These are phyloP conservation scores for Smithsoniella earleae DNA, from an alignment of 163 green algal genomes.

Conservation along the genomic window DNA sequence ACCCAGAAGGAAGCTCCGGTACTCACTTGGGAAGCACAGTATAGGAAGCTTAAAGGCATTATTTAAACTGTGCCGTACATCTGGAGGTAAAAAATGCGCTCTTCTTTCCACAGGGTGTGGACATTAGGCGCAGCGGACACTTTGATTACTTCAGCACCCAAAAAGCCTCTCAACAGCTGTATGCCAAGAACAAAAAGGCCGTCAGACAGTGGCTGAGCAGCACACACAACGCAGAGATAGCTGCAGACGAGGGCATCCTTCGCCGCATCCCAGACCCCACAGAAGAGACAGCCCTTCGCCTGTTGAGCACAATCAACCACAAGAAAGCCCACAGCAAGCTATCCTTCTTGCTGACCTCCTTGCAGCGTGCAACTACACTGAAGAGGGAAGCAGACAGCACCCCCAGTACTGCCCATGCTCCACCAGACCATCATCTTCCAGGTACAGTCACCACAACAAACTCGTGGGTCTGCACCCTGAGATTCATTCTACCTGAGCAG, in stretches of 20 bases:
- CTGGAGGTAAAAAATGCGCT: too few relatives aligned
- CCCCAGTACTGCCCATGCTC: not conserved
- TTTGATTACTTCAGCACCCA: slow-evolving; percentile 1
- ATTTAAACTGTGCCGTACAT: too few relatives aligned
- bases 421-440: not conserved
- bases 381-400: not conserved
- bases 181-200: slow-evolving; percentile 6
- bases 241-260: not conserved
- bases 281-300: not conserved
- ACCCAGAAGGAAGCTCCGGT: too few relatives aligned
- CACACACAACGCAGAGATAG: not conserved
- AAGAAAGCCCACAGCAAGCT: too few relatives aligned
- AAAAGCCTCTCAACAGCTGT: not conserved
- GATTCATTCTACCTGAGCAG: too few relatives aligned
- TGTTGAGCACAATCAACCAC: not conserved
- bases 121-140: not conserved
- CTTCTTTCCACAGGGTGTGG: not conserved
- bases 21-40: too few relatives aligned
- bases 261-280: slow-evolving; percentile 2
- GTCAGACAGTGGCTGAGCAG: not conserved
- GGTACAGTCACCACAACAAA: too few relatives aligned
- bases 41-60: too few relatives aligned
- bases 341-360: too few relatives aligned
- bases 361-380: too few relatives aligned
- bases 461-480: too few relatives aligned